phyloP scores from a whole-genome alignment of 371 early-diverging fungal genomes.

The Mucor plumbeus region DNA sequence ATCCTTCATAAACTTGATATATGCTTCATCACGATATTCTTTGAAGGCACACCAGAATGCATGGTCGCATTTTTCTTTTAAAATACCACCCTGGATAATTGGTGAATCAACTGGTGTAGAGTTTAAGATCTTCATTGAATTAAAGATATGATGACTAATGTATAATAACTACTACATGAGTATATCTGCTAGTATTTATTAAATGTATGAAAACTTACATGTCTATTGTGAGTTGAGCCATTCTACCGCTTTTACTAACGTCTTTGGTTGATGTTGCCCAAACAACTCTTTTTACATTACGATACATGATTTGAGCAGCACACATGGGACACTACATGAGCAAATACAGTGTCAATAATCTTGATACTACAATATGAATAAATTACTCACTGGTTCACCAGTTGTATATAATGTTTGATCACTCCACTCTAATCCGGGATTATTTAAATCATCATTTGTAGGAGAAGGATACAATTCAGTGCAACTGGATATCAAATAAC shows the following conservation, averaged over 20 bases:
- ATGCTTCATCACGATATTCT: conserved; percentile 25
- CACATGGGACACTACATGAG: conserved; percentile 40
- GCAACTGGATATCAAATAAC: background rate
- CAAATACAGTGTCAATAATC: background rate
- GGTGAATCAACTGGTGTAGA: conserved; percentile 20
- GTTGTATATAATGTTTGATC: conserved; percentile 46
- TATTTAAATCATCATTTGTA: conserved; percentile 31
- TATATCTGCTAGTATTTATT: background rate
- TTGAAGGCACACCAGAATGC: conserved; percentile 38
- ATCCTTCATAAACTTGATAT: conserved; percentile 22
- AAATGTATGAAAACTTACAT: conserved; percentile 24
- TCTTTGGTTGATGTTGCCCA: conserved; percentile 41
- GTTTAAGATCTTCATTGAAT: conserved; percentile 27
- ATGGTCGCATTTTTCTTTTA: conserved; percentile 40
- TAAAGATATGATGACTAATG: conserved; percentile 33
- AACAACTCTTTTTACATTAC: conserved; percentile 37
- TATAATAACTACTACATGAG: background rate
- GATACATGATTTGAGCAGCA: conserved; percentile 39
- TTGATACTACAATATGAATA: background rate
- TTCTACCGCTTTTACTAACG: conserved; percentile 34
- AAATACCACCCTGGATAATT: conserved; percentile 28
- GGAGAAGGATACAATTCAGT: conserved; percentile 39
- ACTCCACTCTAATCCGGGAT: conserved; percentile 38
- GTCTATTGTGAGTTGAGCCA: conserved; percentile 32
- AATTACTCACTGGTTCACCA: conserved; percentile 37